phyloP scores from a whole-genome alignment of 1,284 basidiomycete species.

The Cronartium ribicola region DNA sequence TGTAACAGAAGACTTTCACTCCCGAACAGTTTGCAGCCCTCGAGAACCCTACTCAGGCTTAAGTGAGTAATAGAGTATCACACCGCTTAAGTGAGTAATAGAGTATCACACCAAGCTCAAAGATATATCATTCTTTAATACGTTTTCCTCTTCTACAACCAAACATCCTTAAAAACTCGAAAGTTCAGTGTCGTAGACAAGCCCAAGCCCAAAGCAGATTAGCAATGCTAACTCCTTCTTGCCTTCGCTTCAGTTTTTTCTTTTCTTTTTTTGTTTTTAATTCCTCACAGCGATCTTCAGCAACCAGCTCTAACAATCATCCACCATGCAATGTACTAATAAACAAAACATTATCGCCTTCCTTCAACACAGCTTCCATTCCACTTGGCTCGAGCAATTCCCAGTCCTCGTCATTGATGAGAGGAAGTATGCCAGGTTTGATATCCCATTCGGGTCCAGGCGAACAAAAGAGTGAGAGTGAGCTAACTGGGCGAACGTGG shows the following conservation, averaged over 20 bases:
- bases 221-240: too few species aligned
- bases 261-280: too few species aligned
- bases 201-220: too few species aligned
- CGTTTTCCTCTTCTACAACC: too few species aligned
- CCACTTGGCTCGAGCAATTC: conserved; percentile 37
- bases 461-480: conserved; percentile 28
- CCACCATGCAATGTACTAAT: conserved; percentile 41
- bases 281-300: neutral
- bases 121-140: too few species aligned
- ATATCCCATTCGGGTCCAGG: conserved; percentile 33
- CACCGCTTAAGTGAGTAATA: too few species aligned
- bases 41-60: neutral
- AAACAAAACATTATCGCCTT: conserved; percentile 33
- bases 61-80: too few species aligned
- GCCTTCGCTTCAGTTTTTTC: too few species aligned
- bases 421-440: conserved; percentile 32
- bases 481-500: conserved; percentile 26
- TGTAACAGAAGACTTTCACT: conserved; percentile 25
- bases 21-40: conserved; percentile 22
- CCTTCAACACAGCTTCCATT: conserved; percentile 30
- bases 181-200: too few species aligned
- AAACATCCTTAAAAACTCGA: too few species aligned
- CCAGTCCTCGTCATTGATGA: conserved; percentile 41
- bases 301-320: neutral
- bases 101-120: too few species aligned